Percentiles rank a stretch among this genome's conserved stretches.
These are phyloP conservation scores for Coemansia sp. DNA, from an alignment of 192 early-diverging fungal genomes.

Conservation along the genomic window DNA sequence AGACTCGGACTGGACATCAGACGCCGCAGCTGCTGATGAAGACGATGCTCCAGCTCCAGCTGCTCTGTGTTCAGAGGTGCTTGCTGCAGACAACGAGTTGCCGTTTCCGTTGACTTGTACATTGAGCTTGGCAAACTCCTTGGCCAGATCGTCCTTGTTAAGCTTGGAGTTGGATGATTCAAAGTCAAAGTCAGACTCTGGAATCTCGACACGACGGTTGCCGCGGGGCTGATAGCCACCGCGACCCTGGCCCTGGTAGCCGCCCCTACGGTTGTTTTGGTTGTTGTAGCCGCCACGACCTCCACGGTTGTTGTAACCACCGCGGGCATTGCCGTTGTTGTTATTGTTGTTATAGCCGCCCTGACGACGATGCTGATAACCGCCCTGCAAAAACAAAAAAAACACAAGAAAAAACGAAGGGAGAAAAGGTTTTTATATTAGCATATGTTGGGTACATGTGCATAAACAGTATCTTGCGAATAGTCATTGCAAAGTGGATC, in stretches of 20 bases:
- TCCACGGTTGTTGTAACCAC: conserved; percentile 19
- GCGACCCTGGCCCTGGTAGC: conserved; percentile 42
- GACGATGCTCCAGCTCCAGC: conserved; percentile 7
- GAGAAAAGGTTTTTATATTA: too few relatives aligned
- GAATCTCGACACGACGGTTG: conserved; percentile 57
- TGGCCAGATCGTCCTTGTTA: conserved; percentile 79
- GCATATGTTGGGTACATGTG: too few relatives aligned
- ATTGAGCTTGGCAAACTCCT: conserved; percentile 65
- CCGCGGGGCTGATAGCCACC: conserved; percentile 39
- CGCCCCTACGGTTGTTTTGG: conserved; percentile 27
- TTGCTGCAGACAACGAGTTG: not conserved
- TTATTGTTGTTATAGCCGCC: conserved; percentile 17
- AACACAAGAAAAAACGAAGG: not conserved
- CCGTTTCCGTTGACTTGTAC: conserved; percentile 25
- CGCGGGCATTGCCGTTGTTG: conserved; percentile 31
- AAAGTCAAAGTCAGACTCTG: conserved; percentile 92
- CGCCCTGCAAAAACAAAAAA: conserved; percentile 7
- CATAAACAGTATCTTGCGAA: too few relatives aligned
- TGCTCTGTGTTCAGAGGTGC: conserved; percentile 4
- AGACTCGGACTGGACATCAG: conserved; percentile 21
- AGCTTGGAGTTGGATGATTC: conserved; percentile 95
- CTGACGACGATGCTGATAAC: conserved; percentile 32
- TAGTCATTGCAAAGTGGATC: too few relatives aligned
- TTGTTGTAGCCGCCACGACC: conserved; percentile 27
- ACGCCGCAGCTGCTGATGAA: not conserved